These are phyloP conservation scores for Chalciporus sphaerocephalus DNA, from an alignment of 768 basidiomycete species.

Conservation along the genomic window DNA sequence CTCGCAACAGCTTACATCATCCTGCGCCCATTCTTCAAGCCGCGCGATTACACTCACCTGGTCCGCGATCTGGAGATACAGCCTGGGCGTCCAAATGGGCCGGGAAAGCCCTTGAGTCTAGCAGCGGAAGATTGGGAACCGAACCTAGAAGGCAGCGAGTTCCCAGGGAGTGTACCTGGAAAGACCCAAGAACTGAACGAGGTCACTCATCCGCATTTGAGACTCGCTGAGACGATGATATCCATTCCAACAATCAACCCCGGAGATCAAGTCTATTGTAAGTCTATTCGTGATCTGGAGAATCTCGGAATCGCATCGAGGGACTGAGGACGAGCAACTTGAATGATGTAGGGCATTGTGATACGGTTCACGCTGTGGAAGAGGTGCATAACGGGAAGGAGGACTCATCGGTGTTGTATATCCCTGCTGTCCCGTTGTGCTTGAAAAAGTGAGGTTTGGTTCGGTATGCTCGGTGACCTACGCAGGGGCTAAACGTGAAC, in stretches of 20 bases:
- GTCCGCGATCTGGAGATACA: not conserved
- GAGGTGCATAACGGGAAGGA: slow-evolving; percentile 39
- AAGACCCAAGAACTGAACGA: slow-evolving; percentile 54
- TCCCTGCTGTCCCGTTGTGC: slow-evolving; percentile 51
- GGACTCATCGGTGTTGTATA: slow-evolving; percentile 56
- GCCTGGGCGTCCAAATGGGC: slow-evolving; percentile 2
- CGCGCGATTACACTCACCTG: slow-evolving; percentile 11
- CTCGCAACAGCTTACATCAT: slow-evolving; percentile 58
- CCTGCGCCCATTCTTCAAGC: slow-evolving; percentile 64
- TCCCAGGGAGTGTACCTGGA: slow-evolving; percentile 53
- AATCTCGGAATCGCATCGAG: not conserved
- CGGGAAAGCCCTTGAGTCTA: slow-evolving; percentile 27
- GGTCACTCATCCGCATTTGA: slow-evolving; percentile 59
- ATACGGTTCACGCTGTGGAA: slow-evolving; percentile 55
- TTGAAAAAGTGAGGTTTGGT: slow-evolving; percentile 43
- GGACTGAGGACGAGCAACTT: not conserved
- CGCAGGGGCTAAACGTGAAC: not conserved
- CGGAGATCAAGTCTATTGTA: slow-evolving; percentile 63
- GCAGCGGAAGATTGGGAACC: slow-evolving; percentile 51
- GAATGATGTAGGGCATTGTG: slow-evolving; percentile 46
- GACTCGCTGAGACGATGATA: slow-evolving; percentile 51
- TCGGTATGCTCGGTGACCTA: not conserved
- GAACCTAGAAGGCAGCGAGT: slow-evolving; percentile 47
- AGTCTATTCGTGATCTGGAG: not conserved
- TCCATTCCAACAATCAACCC: slow-evolving; percentile 55